These are phyloP conservation scores for Neurospora cerealis DNA, from an alignment of 495 filamentous ascomycete species.

Conservation along the genomic window DNA sequence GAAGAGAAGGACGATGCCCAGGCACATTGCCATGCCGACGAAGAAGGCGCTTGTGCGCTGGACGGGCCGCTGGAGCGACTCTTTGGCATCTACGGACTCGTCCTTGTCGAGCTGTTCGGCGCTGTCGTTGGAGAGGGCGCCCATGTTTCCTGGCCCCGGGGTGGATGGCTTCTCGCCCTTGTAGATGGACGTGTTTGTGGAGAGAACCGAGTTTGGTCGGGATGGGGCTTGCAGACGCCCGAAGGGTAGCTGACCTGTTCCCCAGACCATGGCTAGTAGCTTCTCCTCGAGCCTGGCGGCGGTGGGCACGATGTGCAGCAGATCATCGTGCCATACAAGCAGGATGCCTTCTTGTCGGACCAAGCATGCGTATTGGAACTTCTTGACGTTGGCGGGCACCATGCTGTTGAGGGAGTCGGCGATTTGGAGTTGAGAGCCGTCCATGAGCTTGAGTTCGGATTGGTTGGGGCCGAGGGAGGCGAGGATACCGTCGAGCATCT, in stretches of 20 bases:
- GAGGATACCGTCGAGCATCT: neutral
- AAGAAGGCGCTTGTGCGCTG: conserved; percentile 53
- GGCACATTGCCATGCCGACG: conserved; percentile 47
- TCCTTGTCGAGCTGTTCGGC: conserved; percentile 45
- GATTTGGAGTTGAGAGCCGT: conserved; percentile 61
- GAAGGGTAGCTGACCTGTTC: conserved; percentile 6
- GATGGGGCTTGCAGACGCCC: neutral
- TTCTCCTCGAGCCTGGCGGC: conserved; percentile 54
- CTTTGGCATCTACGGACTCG: conserved; percentile 50
- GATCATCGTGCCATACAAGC: conserved; percentile 64
- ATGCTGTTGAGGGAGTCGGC: conserved; percentile 53
- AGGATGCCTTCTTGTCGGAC: conserved; percentile 52
- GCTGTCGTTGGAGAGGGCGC: conserved; percentile 10
- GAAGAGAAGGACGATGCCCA: conserved; percentile 51
- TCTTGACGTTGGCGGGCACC: conserved; percentile 39
- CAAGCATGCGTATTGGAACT: conserved; percentile 62
- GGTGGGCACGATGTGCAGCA: conserved; percentile 48
- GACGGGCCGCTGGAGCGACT: conserved; percentile 47
- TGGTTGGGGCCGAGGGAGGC: conserved; percentile 39
- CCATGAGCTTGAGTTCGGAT: conserved; percentile 53
- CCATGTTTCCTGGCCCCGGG: conserved; percentile 17
- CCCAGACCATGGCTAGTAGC: conserved; percentile 56
- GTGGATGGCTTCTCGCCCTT: conserved; percentile 36
- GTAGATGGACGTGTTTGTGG: conserved; percentile 29
- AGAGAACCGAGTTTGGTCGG: neutral